Evolutionary conservation across 2,329 filamentous ascomycete species (phyloP), one percentile per base, ranked within the genome.

Genomic region (Colletotrichum graminicola): DNA sequence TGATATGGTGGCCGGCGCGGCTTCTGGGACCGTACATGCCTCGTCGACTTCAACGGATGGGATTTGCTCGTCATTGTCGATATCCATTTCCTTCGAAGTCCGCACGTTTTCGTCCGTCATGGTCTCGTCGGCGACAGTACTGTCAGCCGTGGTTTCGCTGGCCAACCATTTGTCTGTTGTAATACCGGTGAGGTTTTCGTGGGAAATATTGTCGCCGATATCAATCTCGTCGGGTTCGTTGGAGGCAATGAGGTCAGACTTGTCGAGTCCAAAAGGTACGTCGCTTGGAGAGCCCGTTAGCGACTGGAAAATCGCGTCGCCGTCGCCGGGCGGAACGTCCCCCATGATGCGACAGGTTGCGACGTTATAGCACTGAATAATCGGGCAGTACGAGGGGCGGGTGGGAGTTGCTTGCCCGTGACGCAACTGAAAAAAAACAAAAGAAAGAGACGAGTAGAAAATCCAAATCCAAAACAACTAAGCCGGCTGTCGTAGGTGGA

Each of bases 311-410:
- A 21, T 1, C 11, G 62, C 21, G 21, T 60, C 59, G 52, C 78
- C 75, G 78, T 74, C 75, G 75, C 77, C 74, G 41, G 55, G 18
- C 29, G 54, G 41, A 45, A 60, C 21, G 34, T 67, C 67, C 66
- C 75, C 73, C 66, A 67, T 54, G n/a, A 36, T 12, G 7, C 49
- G 77, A 78, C 75, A 76, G 74, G 32, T 51, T 62, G 51, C 43
- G 65, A 65, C 52, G 34, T 41, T 21, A 18, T n/a, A 21, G 45
- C 45, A 62, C 52, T 41, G n/a, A 21, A 29, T 39, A 43, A 32
- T 18, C 23, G 61, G 45, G 39, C 41, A 52, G 23, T 7, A 12
- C 1, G 32, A 34, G 7, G 32, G 18, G 54, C 5, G 6, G n/a
- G 21, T 23, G 54, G 32, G 47, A 5, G n/a, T 3, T 14, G 7